Conservation (phyloP, 805 yeast species). For the Kluyveromyces nonfermentans region DNA sequence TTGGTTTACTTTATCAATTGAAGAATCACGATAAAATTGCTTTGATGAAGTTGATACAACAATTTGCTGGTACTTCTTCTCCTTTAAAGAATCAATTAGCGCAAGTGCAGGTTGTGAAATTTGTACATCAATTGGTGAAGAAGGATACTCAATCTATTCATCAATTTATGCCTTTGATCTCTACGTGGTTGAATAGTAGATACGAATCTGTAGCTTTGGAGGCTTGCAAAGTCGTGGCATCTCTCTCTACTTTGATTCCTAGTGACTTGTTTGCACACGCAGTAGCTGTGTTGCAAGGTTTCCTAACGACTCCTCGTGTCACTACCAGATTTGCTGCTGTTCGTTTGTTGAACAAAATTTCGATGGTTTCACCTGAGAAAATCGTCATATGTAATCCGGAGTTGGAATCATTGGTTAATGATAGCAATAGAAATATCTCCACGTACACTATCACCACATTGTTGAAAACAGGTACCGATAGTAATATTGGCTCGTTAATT, state of each 20-base stretch:
- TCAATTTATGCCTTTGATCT: conserved; percentile 43
- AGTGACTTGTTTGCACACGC: conserved; percentile 64
- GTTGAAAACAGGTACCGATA: conserved; percentile 88
- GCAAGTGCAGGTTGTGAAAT: conserved; percentile 74
- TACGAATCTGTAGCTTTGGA: conserved; percentile 87
- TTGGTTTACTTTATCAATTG: conserved; percentile 80
- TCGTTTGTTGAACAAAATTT: conserved; percentile 76
- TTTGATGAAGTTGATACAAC: conserved; percentile 78
- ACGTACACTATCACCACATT: conserved; percentile 95
- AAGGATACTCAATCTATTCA: conserved; percentile 59
- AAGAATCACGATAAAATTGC: conserved; percentile 93
- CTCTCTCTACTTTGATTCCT: conserved; percentile 43
- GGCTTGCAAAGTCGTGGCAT: conserved; percentile 55
- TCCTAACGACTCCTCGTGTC: conserved; percentile 80
- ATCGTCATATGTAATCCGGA: conserved; percentile 73
- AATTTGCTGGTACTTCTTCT: conserved; percentile 46
- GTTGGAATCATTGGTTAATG: conserved; percentile 79
- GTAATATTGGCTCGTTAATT: conserved; percentile 80
- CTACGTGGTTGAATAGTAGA: conserved; percentile 66
- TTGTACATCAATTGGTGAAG: conserved; percentile 57
- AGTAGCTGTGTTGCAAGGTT: conserved; percentile 60
- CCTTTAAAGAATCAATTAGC: conserved; percentile 75
- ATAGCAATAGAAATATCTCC: conserved; percentile 82
- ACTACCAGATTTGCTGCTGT: conserved; percentile 91
- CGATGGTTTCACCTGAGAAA: conserved; percentile 72